phyloP scores from a whole-genome alignment of 257 asterid genomes.

The Penstemon davidsonii region DNA sequence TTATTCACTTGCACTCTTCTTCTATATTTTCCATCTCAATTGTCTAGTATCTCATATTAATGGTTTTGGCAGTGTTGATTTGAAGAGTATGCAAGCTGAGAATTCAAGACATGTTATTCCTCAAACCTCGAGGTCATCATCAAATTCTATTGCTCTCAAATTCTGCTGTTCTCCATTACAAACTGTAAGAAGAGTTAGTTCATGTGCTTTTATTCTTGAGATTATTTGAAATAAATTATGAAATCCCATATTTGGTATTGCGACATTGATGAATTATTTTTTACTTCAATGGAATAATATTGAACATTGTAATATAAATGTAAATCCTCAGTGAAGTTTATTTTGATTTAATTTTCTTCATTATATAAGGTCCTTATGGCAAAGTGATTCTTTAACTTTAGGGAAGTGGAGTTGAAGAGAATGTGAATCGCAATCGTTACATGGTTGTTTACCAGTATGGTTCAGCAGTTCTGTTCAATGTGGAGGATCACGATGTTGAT shows the following conservation, averaged over 20 bases:
- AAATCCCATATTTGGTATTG: background rate
- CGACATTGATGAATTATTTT: background rate
- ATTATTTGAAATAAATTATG: background rate
- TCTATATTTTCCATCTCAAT: constrained; percentile 34
- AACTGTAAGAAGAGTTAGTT: constrained; percentile 53
- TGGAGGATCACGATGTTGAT: constrained; percentile 84
- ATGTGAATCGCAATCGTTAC: constrained; percentile 48
- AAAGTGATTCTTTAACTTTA: constrained; percentile 36
- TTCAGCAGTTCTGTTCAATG: constrained; percentile 80
- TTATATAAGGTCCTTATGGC: constrained; percentile 15
- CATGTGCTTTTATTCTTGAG: constrained; percentile 7
- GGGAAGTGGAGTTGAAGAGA: constrained; percentile 44
- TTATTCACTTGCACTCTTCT: constrained; percentile 26
- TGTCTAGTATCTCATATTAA: constrained; percentile 49
- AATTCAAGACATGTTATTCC: constrained; percentile 61
- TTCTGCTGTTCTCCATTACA: constrained; percentile 47
- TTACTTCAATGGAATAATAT: background rate
- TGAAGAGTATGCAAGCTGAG: constrained; percentile 92
- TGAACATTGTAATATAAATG: background rate
- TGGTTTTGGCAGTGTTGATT: constrained; percentile 81
- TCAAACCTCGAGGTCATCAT: constrained; percentile 79
- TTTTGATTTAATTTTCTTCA: constrained; percentile 15
- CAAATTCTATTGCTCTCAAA: constrained; percentile 81
- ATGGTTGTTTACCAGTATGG: constrained; percentile 96
- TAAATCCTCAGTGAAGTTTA: background rate